Evolutionary conservation across 257 asterid genomes (phyloP).

Genomic region (Gentiana straminea): DNA sequence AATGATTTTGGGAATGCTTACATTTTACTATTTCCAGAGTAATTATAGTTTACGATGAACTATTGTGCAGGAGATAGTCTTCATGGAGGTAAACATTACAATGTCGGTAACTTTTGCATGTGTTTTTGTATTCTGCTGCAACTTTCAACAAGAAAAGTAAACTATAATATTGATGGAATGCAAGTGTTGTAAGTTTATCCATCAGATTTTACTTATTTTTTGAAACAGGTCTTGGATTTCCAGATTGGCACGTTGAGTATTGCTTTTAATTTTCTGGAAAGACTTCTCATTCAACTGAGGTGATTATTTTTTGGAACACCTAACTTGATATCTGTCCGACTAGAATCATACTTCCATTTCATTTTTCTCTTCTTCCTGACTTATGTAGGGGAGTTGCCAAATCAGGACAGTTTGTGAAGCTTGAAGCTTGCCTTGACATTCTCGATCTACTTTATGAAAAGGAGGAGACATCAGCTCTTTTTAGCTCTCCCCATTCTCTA

Average conservation of each 20-base stretch:
- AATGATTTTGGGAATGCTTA: constrained; percentile 8
- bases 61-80: constrained; percentile 49
- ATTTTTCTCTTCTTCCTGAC: constrained; percentile 1
- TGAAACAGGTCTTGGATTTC: constrained; percentile 43
- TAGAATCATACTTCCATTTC: background rate
- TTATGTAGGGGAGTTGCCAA: constrained; percentile 44
- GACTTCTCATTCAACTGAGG: constrained; percentile 54
- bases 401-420: constrained; percentile 42
- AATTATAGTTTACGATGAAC: constrained; percentile 15
- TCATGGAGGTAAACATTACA: constrained; percentile 53
- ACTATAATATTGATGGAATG: no score
- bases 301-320: constrained; percentile 21
- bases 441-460: constrained; percentile 79
- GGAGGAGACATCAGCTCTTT: constrained; percentile 47
- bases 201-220: constrained; percentile 8
- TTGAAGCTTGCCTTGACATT: constrained; percentile 66
- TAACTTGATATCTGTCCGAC: background rate
- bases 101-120: no score
- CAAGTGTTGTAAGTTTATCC: no score
- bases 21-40: constrained; percentile 15
- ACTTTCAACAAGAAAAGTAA: no score
- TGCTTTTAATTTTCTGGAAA: constrained; percentile 39
- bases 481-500: constrained; percentile 40
- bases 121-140: no score
- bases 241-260: constrained; percentile 44